A percentile compares a stretch with the other conserved stretches of the same genome.
phyloP scores from a whole-genome alignment of 163 green algal species.

The Coccomyxa subellipsoidea region DNA sequence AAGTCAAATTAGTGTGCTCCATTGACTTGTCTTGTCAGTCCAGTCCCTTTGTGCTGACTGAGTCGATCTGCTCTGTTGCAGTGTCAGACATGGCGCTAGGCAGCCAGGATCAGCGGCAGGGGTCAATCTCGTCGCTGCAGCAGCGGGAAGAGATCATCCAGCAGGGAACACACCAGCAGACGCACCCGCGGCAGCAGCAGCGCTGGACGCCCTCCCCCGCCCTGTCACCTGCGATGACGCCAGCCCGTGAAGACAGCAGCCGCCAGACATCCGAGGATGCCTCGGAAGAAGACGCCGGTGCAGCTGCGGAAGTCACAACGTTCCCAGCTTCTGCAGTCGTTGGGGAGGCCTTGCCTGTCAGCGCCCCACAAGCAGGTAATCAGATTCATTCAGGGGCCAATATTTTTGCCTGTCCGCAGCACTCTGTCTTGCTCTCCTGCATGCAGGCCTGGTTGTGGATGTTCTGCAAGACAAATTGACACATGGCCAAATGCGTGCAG shows the following conservation, averaged over 20 bases:
- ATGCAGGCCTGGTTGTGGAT: no score
- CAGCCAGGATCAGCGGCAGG: neutral
- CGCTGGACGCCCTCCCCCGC: neutral
- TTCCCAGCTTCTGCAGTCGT: neutral
- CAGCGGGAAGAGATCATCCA: neutral
- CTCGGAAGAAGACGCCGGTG: neutral
- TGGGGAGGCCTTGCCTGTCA: neutral
- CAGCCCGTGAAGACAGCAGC: neutral
- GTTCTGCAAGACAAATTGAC: neutral
- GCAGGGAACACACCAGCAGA: conserved; percentile 5
- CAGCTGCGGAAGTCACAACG: neutral
- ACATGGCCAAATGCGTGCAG: neutral
- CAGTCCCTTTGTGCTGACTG: neutral
- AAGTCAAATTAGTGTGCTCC: no score
- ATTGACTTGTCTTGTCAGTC: no score
- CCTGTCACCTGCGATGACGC: neutral
- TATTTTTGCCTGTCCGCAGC: no score
- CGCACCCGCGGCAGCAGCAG: neutral
- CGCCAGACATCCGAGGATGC: neutral
- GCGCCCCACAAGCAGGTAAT: neutral
- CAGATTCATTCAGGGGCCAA: neutral
- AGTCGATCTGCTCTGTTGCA: neutral
- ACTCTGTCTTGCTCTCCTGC: no score
- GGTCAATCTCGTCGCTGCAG: neutral
- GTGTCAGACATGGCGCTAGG: neutral